Base-by-base conservation (phyloP, 2,329 filamentous ascomycete genomes). In the Colletotrichum eremochloae region DNA sequence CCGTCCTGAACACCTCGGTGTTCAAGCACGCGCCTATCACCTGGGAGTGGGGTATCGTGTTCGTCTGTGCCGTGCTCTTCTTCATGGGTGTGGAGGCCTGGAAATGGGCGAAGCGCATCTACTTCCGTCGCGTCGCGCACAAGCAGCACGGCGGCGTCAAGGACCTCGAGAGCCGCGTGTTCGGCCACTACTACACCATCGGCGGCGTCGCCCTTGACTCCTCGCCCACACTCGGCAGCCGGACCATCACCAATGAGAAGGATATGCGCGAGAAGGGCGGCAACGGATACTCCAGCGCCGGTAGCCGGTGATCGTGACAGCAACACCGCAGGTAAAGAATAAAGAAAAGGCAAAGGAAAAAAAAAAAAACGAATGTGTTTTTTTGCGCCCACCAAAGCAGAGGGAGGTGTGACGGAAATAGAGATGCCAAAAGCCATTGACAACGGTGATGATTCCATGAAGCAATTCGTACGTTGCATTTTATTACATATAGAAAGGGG, bases 21-120 rank as follows among this genome's bases (percentile, higher is more conserved):
- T 90, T 90, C 79, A 87, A 88, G 78, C 89, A 90, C 75, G 82
- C 83, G 0, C 86, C 84, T 1, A 90, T 91, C 67, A 84, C 80
- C 14, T 91, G 89, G 89, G 89, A 90, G 76, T 91, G 88, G 89
- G 87, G 81, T 1, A 85, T 91, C 53, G 86, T 90, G 3, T 88
- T 91, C 68, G 75, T 89, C 29, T 84, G 83, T 20, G 83, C 87
- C 0, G 68, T 86, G 0, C 75, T 90, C n/a, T 91, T 91, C 81
- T 89, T 91, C 75, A 67, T 83, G 0, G 89, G 89, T 6, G 83
- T 89, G 5, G 89, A 91, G 77, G 67, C 78, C 0, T 91, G 88
- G 88, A 91, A 91, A 78, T 88, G 84, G 82, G 80, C 76, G 4
- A 91, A 91, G 83, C 82, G 89, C 20, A 67, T 82, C n/a, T 83